phyloP scores from a whole-genome alignment of 2,329 filamentous ascomycete species.

The Emergomyces pasteurianus region DNA sequence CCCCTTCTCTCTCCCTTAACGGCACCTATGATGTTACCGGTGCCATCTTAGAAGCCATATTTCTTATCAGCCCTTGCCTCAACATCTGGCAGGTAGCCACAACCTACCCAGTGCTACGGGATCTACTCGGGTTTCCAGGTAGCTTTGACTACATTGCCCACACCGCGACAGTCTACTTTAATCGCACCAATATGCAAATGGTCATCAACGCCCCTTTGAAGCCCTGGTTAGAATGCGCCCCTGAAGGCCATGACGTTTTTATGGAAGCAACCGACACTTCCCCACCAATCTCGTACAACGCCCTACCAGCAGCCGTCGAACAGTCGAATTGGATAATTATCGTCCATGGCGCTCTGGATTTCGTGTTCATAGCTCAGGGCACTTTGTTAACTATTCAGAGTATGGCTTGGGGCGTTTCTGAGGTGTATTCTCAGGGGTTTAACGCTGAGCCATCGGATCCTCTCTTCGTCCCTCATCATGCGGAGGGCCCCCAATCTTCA shows the following conservation, averaged over 20 bases:
- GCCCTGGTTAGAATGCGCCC: conserved; percentile 47
- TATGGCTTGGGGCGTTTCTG: conserved; percentile 72
- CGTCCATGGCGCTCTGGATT: conserved; percentile 59
- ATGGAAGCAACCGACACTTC: conserved; percentile 31
- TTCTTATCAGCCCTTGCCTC: conserved; percentile 62
- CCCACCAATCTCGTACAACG: conserved; percentile 43
- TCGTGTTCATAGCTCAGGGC: conserved; percentile 54
- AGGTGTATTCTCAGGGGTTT: conserved; percentile 60
- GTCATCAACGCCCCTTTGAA: conserved; percentile 53
- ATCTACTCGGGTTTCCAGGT: conserved; percentile 59
- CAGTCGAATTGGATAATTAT: conserved; percentile 61
- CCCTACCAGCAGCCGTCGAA: conserved; percentile 61
- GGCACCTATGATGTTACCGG: conserved; percentile 47
- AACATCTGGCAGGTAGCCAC: conserved; percentile 62
- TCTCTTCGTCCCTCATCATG: conserved; percentile 58
- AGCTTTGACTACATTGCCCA: conserved; percentile 50
- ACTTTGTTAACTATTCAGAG: conserved; percentile 64
- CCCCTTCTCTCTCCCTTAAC: conserved; percentile 35
- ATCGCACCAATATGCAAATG: conserved; percentile 55
- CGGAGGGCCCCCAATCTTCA: conserved; percentile 32
- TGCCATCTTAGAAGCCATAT: conserved; percentile 43
- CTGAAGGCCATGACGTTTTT: conserved; percentile 30
- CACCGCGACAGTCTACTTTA: conserved; percentile 55
- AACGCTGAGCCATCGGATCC: conserved; percentile 46
- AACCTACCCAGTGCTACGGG: conserved; percentile 59